phyloP scores from a whole-genome alignment of 805 yeast species.

The Candida golubevii region DNA sequence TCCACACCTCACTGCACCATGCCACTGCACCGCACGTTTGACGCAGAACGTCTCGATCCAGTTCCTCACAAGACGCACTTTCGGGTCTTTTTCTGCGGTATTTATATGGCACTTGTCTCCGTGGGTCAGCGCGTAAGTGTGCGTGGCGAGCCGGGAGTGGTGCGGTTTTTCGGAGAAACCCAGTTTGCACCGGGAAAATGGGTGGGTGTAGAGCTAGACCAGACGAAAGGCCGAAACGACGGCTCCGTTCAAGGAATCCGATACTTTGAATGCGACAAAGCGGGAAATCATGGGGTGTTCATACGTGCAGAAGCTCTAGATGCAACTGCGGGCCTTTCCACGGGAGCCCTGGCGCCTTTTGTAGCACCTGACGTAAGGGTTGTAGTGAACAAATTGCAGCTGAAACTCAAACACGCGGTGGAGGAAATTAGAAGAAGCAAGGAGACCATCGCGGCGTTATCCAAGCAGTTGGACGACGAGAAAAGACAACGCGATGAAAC shows the following conservation, averaged over 20 bases:
- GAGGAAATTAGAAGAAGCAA: slow-evolving; percentile 22
- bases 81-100: too few relatives aligned
- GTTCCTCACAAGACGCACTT: too few relatives aligned
- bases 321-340: background rate
- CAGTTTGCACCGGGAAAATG: slow-evolving; percentile 56
- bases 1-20: too few relatives aligned
- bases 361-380: slow-evolving; percentile 8
- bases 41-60: too few relatives aligned
- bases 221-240: slow-evolving; percentile 43
- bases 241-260: slow-evolving; percentile 43
- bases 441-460: slow-evolving; percentile 15
- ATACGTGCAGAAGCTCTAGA: slow-evolving; percentile 37
- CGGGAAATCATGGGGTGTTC: slow-evolving; percentile 44
- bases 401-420: slow-evolving; percentile 37
- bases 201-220: slow-evolving; percentile 46
- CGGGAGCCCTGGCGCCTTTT: slow-evolving; percentile 3
- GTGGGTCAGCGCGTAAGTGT: slow-evolving; percentile 34
- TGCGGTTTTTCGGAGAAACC: slow-evolving; percentile 50
- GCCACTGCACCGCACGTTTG: too few relatives aligned
- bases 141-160: slow-evolving; percentile 39
- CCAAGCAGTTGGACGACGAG: slow-evolving; percentile 8
- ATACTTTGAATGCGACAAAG: slow-evolving; percentile 38
- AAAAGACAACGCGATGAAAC: slow-evolving; percentile 5
- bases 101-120: slow-evolving; percentile 1
- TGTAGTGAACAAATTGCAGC: slow-evolving; percentile 43